Evolutionary conservation across 345 rosid species (phyloP).

Genomic region (Lumnitzera racemosa): DNA sequence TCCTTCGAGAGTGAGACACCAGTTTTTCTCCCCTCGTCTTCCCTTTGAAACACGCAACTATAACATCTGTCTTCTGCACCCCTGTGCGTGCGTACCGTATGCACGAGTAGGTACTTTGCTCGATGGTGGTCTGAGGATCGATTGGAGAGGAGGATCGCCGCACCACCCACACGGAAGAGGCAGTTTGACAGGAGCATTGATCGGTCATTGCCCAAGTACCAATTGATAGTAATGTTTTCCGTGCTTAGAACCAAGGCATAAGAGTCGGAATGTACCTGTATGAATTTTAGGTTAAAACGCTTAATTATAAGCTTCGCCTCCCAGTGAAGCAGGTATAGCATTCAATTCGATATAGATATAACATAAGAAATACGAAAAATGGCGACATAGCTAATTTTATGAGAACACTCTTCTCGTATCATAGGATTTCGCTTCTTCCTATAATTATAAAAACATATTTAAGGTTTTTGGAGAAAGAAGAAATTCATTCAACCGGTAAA

Average conservation of each 20-base stretch:
- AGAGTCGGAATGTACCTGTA: background rate
- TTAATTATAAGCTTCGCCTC: too few relatives aligned
- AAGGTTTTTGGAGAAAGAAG: too few relatives aligned
- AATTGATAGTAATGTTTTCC: background rate
- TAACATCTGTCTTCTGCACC: background rate
- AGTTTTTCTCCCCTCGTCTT: background rate
- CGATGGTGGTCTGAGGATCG: background rate
- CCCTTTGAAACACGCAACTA: background rate
- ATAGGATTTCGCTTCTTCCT: too few relatives aligned
- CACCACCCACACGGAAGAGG: constrained; percentile 1
- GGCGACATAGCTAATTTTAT: too few relatives aligned
- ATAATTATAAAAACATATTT: too few relatives aligned
- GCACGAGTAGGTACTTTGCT: background rate
- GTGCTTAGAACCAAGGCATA: background rate
- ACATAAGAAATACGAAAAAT: too few relatives aligned
- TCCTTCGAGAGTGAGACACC: background rate
- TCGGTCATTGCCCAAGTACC: background rate
- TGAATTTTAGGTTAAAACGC: too few relatives aligned
- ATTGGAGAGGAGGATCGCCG: background rate
- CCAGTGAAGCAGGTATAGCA: too few relatives aligned
- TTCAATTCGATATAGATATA: too few relatives aligned
- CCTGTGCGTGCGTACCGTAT: background rate
- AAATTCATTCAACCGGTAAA: too few relatives aligned
- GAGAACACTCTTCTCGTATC: too few relatives aligned
- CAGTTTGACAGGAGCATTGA: constrained; percentile 1